A percentile compares a stretch with the other conserved stretches of the same genome.
These are phyloP conservation scores for Dendrocalamus sinicus DNA, from an alignment of 176 grass and related monocot species.

Conservation along the genomic window DNA sequence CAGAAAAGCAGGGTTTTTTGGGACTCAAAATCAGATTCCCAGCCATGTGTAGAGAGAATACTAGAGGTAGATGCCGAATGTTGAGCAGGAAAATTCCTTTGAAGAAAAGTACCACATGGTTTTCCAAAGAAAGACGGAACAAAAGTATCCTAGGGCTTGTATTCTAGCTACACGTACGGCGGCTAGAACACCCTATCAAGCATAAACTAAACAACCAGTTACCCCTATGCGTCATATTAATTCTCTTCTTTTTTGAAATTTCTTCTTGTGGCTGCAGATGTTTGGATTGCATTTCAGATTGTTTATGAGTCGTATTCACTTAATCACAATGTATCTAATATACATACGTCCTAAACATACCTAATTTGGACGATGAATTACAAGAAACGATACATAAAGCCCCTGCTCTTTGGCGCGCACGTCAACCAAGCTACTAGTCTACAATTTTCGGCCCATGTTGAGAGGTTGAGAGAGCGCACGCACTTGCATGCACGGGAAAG, in stretches of 20 bases:
- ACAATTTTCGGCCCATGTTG: constrained; percentile 42
- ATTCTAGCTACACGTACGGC: constrained; percentile 9
- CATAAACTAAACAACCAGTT: constrained; percentile 1
- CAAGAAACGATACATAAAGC: constrained; percentile 14
- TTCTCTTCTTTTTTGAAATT: not conserved
- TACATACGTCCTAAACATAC: not conserved
- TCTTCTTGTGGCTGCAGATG: not conserved
- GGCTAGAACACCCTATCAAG: not conserved
- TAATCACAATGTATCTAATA: not conserved
- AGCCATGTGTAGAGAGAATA: constrained; percentile 42
- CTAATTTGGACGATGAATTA: not conserved
- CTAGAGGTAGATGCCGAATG: constrained; percentile 40
- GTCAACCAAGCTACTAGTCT: not conserved
- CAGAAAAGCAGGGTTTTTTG: constrained; percentile 42
- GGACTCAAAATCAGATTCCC: constrained; percentile 54
- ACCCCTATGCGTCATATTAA: not conserved
- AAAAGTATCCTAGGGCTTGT: constrained; percentile 37
- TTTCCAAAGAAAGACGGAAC: constrained; percentile 35
- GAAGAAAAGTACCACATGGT: constrained; percentile 45
- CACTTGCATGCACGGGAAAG: constrained; percentile 49
- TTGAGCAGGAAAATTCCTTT: constrained; percentile 42
- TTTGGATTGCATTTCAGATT: not conserved
- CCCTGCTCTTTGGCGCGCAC: constrained; percentile 29
- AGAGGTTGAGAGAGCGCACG: constrained; percentile 36
- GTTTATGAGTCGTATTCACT: not conserved